These are phyloP conservation scores for Entophlyctis luteolus DNA, from an alignment of 192 early-diverging fungal genomes.

Conservation along the genomic window DNA sequence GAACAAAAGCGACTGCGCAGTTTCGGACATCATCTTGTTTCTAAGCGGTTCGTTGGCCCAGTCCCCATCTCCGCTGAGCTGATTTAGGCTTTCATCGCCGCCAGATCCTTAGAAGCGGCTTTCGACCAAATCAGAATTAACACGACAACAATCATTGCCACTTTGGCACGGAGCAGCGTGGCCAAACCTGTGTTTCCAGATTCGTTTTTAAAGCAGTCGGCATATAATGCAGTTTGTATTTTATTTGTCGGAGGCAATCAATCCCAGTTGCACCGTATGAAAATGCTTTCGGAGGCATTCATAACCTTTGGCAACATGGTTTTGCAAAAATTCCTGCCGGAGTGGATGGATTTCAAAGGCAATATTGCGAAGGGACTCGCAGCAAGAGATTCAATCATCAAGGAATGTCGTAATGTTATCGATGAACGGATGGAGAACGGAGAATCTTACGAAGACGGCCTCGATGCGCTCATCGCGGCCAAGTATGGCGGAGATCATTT, in stretches of 20 bases:
- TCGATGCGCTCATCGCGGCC: neutral
- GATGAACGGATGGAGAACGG: neutral
- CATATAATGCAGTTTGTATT: constrained; percentile 2
- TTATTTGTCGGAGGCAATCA: neutral
- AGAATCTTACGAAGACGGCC: neutral
- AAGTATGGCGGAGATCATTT: neutral
- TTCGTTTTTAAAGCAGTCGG: neutral
- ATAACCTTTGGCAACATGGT: neutral
- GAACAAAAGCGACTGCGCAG: neutral
- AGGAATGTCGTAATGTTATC: neutral
- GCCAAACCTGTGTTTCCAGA: neutral
- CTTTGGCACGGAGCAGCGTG: neutral
- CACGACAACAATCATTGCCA: neutral
- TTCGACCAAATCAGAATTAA: neutral
- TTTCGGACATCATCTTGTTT: neutral
- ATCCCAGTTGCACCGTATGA: neutral
- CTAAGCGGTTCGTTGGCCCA: neutral
- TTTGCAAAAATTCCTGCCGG: neutral
- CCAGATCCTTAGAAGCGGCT: neutral
- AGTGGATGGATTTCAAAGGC: neutral
- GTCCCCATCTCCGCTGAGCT: neutral
- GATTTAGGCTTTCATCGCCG: neutral
- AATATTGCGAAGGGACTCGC: neutral
- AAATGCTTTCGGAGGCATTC: neutral
- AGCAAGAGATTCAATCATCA: neutral